Conservation (phyloP, 805 yeast species). For the Ogataea populi-albae region DNA sequence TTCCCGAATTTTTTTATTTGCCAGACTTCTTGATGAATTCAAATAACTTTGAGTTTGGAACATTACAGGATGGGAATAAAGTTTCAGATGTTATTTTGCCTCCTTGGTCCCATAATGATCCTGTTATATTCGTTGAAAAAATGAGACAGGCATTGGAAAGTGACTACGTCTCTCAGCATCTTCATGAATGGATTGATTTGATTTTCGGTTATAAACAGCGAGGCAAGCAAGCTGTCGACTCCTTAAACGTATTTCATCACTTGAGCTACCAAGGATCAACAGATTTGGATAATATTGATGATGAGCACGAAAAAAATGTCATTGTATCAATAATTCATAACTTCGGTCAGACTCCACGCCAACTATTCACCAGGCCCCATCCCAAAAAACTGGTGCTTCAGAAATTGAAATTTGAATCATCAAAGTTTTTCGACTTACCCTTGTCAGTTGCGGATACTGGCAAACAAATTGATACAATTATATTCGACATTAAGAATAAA, state of each 20-base stretch:
- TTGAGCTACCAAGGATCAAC: conserved; percentile 83
- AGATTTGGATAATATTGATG: conserved; percentile 68
- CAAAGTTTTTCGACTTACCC: conserved; percentile 35
- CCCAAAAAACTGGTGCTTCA: conserved; percentile 44
- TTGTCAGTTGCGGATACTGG: conserved; percentile 42
- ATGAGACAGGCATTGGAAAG: conserved; percentile 84
- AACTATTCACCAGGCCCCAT: conserved; percentile 68
- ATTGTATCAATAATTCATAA: conserved; percentile 83
- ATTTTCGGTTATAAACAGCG: conserved; percentile 78
- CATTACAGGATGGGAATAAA: conserved; percentile 54
- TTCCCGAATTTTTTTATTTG: conserved; percentile 80
- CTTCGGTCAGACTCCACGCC: conserved; percentile 87
- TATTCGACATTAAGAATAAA: conserved; percentile 38
- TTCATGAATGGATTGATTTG: conserved; percentile 84
- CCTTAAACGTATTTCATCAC: conserved; percentile 78
- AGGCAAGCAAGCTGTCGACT: conserved; percentile 63
- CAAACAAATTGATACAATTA: conserved; percentile 40
- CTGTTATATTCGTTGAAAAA: conserved; percentile 66
- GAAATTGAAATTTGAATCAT: conserved; percentile 34
- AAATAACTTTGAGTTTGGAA: conserved; percentile 69
- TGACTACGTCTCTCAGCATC: conserved; percentile 69
- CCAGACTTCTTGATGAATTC: conserved; percentile 74
- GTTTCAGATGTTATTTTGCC: conserved; percentile 70
- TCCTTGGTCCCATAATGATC: conserved; percentile 80
- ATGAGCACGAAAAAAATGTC: conserved; percentile 71